phyloP scores from a whole-genome alignment of 2,329 filamentous ascomycete genomes.

The Colletotrichum sidae region DNA sequence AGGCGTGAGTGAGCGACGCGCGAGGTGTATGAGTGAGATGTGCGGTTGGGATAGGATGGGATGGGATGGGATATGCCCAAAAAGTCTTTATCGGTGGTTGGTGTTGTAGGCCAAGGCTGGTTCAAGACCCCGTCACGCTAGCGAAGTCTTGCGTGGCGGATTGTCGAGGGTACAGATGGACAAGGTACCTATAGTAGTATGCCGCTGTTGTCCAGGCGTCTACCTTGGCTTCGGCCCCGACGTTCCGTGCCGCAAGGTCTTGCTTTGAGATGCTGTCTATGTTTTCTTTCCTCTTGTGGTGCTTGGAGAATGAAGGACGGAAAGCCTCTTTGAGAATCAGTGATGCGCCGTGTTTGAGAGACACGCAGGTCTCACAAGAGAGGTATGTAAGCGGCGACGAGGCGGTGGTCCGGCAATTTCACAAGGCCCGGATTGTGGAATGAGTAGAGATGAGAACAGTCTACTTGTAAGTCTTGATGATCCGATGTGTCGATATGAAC shows the following conservation, averaged over 20 bases:
- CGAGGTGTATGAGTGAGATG: too few relatives aligned
- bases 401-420: constrained; percentile 18
- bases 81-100: constrained; percentile 32
- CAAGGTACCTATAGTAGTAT: neutral
- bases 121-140: constrained; percentile 29
- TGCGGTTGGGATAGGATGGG: neutral
- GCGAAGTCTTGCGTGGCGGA: constrained; percentile 2
- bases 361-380: neutral
- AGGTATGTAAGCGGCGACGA: constrained; percentile 32
- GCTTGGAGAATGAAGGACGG: constrained; percentile 15
- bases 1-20: neutral
- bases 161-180: neutral
- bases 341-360: neutral
- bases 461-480: neutral
- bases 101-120: constrained; percentile 31
- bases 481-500: neutral
- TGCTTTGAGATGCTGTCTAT: too few relatives aligned
- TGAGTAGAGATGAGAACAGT: constrained; percentile 25
- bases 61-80: constrained; percentile 31
- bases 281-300: neutral
- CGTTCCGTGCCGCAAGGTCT: too few relatives aligned
- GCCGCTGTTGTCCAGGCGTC: neutral
- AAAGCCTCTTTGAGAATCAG: neutral
- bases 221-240: too few relatives aligned
- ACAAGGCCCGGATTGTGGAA: constrained; percentile 27